Conservation (phyloP, 2,329 filamentous ascomycete species). For the Drechmeria coniospora region DNA sequence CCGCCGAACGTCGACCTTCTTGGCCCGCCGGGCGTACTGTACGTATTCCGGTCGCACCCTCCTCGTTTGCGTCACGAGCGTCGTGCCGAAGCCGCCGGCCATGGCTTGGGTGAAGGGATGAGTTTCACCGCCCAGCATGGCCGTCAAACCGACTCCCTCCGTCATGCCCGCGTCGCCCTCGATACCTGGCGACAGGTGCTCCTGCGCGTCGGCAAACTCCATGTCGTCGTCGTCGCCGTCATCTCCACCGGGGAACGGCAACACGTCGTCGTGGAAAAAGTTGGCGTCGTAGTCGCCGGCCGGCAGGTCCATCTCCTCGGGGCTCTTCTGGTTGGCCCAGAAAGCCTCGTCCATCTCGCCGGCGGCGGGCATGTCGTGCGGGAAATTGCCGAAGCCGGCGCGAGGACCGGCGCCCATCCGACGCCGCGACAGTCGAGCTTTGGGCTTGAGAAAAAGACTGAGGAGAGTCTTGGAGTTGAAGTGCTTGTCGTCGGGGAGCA, state of each 20-base stretch:
- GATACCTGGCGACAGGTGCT: slow-evolving; percentile 57
- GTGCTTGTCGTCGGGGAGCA: slow-evolving; percentile 94
- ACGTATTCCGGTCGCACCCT: slow-evolving; percentile 52
- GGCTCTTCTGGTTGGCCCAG: slow-evolving; percentile 65
- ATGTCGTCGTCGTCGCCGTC: slow-evolving; percentile 50
- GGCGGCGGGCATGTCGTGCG: slow-evolving; percentile 37
- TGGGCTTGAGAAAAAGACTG: slow-evolving; percentile 86
- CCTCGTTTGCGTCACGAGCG: slow-evolving; percentile 49
- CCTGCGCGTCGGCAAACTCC: slow-evolving; percentile 67
- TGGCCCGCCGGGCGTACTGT: slow-evolving; percentile 53
- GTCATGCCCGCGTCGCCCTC: slow-evolving; percentile 33
- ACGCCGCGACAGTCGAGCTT: slow-evolving; percentile 62
- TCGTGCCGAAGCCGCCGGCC: slow-evolving; percentile 44
- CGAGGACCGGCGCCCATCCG: slow-evolving; percentile 33
- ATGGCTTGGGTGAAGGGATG: slow-evolving; percentile 26
- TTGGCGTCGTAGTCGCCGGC: slow-evolving; percentile 87
- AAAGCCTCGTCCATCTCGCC: slow-evolving; percentile 90
- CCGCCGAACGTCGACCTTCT: slow-evolving; percentile 54
- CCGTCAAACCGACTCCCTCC: slow-evolving; percentile 32
- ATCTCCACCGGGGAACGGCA: slow-evolving; percentile 49
- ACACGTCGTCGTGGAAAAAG: slow-evolving; percentile 84
- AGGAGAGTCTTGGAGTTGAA: slow-evolving; percentile 89
- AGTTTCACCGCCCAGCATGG: slow-evolving; percentile 34
- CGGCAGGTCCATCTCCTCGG: slow-evolving; percentile 41
- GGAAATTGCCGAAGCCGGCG: slow-evolving; percentile 26